Evolutionary conservation across 1,139 yeast species (phyloP).

Genomic region (Suhomyces taliae): DNA sequence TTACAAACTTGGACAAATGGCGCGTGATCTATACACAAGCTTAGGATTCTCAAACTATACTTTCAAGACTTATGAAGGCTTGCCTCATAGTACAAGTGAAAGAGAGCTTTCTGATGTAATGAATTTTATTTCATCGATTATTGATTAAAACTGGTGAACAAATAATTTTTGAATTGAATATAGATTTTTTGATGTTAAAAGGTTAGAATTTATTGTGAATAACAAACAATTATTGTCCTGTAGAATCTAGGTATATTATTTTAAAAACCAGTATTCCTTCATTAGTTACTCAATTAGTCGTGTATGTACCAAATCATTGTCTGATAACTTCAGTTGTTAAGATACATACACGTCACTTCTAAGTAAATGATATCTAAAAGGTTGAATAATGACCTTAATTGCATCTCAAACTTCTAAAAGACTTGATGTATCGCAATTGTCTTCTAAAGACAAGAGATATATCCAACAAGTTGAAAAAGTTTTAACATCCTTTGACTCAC

Average conservation of each 20-base stretch:
- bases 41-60: conserved; percentile 54
- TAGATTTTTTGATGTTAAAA: background rate
- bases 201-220: background rate
- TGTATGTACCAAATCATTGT: background rate
- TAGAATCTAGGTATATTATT: too few species aligned
- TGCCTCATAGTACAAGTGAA: conserved; percentile 68
- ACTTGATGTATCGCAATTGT: conserved; percentile 15
- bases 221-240: too few species aligned
- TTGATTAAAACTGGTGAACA: background rate
- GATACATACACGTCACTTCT: background rate
- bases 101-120: conserved; percentile 64
- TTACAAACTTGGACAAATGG: conserved; percentile 45
- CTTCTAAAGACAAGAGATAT: conserved; percentile 69
- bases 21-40: conserved; percentile 47
- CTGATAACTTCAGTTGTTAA: too few species aligned
- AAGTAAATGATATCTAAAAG: background rate
- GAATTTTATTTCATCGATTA: conserved; percentile 41
- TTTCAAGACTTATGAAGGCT: conserved; percentile 61
- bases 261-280: too few species aligned
- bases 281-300: too few species aligned
- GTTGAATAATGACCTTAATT: background rate
- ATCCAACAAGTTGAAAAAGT: conserved; percentile 70
- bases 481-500: conserved; percentile 73
- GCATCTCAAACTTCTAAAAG: conserved; percentile 2
- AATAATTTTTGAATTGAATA: too few species aligned